Evolutionary conservation across 257 asterid species (phyloP).

Genomic region (Mitragyna speciosa): DNA sequence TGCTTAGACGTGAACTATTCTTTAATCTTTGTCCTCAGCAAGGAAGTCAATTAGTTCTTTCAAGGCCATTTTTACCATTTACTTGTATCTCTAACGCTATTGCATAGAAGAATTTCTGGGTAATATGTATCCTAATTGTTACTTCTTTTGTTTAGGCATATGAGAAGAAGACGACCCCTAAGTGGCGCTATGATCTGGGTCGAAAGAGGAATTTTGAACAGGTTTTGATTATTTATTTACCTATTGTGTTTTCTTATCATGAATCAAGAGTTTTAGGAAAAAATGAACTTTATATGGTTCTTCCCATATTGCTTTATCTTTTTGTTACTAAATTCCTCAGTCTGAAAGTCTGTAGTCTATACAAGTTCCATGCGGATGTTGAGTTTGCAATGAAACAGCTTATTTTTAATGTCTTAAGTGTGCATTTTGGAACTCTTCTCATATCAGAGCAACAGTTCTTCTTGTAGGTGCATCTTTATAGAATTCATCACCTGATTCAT

Average conservation of each 20-base stretch:
- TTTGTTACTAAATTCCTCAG: background rate
- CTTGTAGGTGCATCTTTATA: no score
- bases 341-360: background rate
- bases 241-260: background rate
- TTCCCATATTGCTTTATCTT: background rate
- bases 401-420: background rate
- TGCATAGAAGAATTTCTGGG: background rate
- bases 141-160: conserved; percentile 62
- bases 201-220: conserved; percentile 74
- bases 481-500: background rate
- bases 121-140: conserved; percentile 11
- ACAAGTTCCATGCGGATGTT: background rate
- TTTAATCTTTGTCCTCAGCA: background rate
- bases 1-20: background rate
- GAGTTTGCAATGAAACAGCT: background rate
- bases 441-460: background rate
- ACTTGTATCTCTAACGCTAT: background rate
- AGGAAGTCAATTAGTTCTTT: background rate
- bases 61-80: background rate
- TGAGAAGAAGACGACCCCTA: conserved; percentile 80
- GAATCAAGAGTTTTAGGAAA: no score
- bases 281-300: no score
- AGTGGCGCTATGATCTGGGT: conserved; percentile 98
- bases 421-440: background rate
- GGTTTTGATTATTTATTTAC: conserved; percentile 25